A percentile compares a stretch with the other conserved stretches of the same genome.
Conservation (phyloP, 2,329 filamentous ascomycete species). For the Fusarium sp. region DNA sequence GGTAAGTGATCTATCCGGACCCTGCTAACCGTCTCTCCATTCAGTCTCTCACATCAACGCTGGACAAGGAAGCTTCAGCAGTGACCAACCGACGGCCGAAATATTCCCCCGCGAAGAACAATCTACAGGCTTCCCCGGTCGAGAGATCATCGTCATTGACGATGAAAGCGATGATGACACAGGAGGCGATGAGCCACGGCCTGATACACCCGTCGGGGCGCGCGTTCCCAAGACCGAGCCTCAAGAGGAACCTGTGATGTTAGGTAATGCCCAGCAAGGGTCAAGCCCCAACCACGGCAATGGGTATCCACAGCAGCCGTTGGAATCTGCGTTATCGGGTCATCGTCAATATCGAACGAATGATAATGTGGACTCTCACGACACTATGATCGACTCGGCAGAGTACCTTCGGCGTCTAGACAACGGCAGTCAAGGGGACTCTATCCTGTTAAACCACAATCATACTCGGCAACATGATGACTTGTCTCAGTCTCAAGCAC, state of each 20-base stretch:
- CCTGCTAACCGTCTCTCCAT: rapidly evolving
- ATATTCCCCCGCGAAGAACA: background rate
- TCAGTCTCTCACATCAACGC: rapidly evolving
- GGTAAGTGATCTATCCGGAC: rapidly evolving
- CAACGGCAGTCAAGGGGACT: too few species aligned
- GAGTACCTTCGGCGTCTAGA: background rate
- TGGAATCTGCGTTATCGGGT: rapidly evolving
- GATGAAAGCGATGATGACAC: rapidly evolving
- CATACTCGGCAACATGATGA: rapidly evolving
- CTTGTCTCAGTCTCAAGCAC: rapidly evolving
- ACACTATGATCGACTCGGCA: background rate
- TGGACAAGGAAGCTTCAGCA: background rate
- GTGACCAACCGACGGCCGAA: background rate
- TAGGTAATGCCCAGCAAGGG: rapidly evolving
- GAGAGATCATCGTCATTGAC: background rate
- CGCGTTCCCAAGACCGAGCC: background rate
- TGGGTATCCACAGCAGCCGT: rapidly evolving
- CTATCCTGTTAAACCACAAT: too few species aligned
- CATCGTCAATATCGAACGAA: background rate
- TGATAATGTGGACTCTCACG: background rate
- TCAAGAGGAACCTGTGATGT: rapidly evolving
- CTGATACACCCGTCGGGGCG: rapidly evolving
- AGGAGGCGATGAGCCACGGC: rapidly evolving
- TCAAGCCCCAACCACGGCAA: rapidly evolving
- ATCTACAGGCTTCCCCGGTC: rapidly evolving